Evolutionary conservation across 768 basidiomycete genomes (phyloP), one percentile per base, ranked within the genome.

Genomic region (Hebeloma cylindrosporum): DNA sequence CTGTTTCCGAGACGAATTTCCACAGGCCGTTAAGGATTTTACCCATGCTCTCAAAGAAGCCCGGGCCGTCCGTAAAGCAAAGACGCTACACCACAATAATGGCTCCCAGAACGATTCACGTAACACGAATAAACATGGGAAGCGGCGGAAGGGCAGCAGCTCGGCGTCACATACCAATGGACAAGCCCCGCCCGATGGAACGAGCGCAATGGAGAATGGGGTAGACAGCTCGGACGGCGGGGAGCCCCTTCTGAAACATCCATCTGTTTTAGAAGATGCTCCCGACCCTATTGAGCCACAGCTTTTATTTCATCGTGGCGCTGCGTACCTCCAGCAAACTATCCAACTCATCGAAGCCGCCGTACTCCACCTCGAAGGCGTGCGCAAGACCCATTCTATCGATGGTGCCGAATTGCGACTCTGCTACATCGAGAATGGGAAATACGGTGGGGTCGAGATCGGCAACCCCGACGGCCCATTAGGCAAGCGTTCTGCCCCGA

Each of bases 241-340:
- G 10, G 83, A 80, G 39, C 67, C 70, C 0, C 62, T 74, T 13
- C 60, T 73, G 28, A 61, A 83, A n/a, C 88, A 89, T 58, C 82
- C 85, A 3, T 89, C 88, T 5, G 76, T 81, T 23, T 74, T 80
- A 3, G 83, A 86, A 4, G 82, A 85, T 51, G 85, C 88, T 8
- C 91, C 92, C 0, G 88, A 92, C 45, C 88, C 93, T 27, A 81
- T 93, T 43, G 92, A 94, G 59, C 83, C 82, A 0, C 92, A 93
- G 57, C 68, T 88, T 17, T 66, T 91, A 22, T 94, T 94, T 68
- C 70, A 90, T 21, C 83, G 92, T 34, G 92, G 86, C 2, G 83
- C 88, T 3, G 82, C 90, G 2, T 85, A 88, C 64, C 74, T 93
- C 2, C 88, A 90, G 53, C 83, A 91, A 21, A 88, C 87, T 0